Evolutionary conservation across 164 flowering plant genomes (phyloP), one percentile per base, ranked within the genome.

Genomic region (Houttuynia cordata): DNA sequence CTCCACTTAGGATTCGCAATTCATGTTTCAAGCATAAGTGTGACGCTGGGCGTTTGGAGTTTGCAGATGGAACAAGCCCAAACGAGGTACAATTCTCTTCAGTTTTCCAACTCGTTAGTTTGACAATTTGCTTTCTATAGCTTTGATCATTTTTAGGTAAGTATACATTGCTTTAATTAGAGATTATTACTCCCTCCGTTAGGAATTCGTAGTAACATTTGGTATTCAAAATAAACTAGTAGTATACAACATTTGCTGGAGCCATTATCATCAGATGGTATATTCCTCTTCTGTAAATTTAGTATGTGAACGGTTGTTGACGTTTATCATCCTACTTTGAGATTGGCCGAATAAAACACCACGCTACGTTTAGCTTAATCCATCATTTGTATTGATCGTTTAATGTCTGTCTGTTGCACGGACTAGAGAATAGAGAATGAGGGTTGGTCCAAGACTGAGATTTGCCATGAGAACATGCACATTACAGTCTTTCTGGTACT

Each of bases 41-140:
- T 71, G 76, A 64, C 68, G 53, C 51, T 49, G 76, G 78, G 52
- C 51, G 58, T 8, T 30, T 62, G 67, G 88, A 74, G 14, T 80
- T 79, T 62, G 79, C 76, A 23, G 86, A 83, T 66, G 83, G 96
- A 74, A 77, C 72, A 65, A 88, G 96, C 78, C 81, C 91, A 24
- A 57, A 64, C 70, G 89, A 88, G 96, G 96, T 88, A 71, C 54
- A 21, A 51, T 49, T 41, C 49, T 20, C 54, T 21, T 52, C 5
- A 21, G 10, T 58, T 7, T 15, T 15, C 19, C 41, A 37, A 7
- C 23, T 14, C 20, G 12, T 20, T 14, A 56, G 7, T 30, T 50
- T 24, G 15, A 1, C 39, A 57, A 30, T 19, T 58, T 15, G 21
- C 19, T 56, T 56, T 30, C 39, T 4, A 15, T 57, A 14, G 42